Evolutionary conservation across 2,329 filamentous ascomycete species (phyloP), one percentile per base, ranked within the genome.

Genomic region (Sordariomycetes sp.): DNA sequence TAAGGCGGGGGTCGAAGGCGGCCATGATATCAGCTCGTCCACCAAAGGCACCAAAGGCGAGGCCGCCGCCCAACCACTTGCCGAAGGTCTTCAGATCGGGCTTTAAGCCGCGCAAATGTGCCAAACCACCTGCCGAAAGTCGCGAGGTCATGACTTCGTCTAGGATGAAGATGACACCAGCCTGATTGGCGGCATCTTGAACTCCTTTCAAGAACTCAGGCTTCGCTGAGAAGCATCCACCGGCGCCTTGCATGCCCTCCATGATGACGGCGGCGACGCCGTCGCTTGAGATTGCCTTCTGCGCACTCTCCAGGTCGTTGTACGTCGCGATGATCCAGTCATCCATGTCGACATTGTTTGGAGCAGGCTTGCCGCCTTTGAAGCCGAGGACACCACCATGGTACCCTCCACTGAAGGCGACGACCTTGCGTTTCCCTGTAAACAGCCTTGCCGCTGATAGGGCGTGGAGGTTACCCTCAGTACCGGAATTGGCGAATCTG

Each of bases 81-180:
- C 79, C 79, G 26, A 82, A 52, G 0, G 75, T 78, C 29, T 69
- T 75, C 34, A 83, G 49, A 46, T 83, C 79, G 0, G 79, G 76
- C 3, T 54, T 57, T 7, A 79, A 48, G 3, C 54, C 59, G 18
- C 59, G 38, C 16, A 55, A 39, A 3, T 51, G 46, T 6, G 66
- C 61, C 4, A 76, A 49, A 1, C 79, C 77, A 6, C 63, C 55
- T 2, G 58, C 58, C 4, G 46, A 48, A 19, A 82, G 54, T 3
- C 79, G 64, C 4, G 72, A 79, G 0, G 79, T 82, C 69, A 82
- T 79, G 6, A 85, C 79, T 53, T 86, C 81, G 48, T 86, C 81
- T 11, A 82, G 58, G 23, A 86, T 75, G 42, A 86, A 67, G 1
- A 85, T 38, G 0, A 72, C 71, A 2, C 68, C 70, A 0, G 60